These are phyloP conservation scores for Kluyveromyces sp. DNA, from an alignment of 1,139 yeast species.

Conservation along the genomic window DNA sequence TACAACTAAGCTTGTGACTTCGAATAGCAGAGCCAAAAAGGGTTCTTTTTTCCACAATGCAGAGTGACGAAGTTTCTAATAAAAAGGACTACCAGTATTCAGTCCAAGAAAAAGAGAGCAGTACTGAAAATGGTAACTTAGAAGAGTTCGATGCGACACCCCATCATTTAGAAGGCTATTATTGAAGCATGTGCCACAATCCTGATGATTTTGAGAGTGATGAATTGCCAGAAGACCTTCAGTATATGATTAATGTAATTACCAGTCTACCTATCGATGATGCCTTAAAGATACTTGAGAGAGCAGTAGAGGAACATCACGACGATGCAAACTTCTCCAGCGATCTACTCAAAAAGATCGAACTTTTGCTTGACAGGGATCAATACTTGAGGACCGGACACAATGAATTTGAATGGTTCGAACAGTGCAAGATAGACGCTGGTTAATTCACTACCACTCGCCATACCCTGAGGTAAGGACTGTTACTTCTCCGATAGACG, in stretches of 20 bases:
- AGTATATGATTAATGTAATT: not conserved
- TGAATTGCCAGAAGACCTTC: not conserved
- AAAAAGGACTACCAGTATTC: not conserved
- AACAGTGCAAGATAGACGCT: constrained; percentile 34
- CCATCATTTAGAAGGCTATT: not conserved
- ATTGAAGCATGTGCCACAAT: not conserved
- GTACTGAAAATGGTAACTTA: not conserved
- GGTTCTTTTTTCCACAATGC: not conserved
- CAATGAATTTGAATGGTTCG: constrained; percentile 23
- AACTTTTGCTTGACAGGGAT: constrained; percentile 20
- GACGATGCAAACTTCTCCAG: constrained; percentile 46
- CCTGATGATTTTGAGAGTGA: not conserved
- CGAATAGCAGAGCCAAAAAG: no score
- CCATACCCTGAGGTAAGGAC: constrained; percentile 63
- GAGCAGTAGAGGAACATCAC: constrained; percentile 36
- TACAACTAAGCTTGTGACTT: no score
- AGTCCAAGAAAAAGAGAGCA: not conserved
- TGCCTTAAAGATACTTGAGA: constrained; percentile 36
- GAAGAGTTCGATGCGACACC: not conserved
- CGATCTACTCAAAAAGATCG: constrained; percentile 30
- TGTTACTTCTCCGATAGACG: constrained; percentile 46
- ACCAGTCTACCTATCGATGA: constrained; percentile 32
- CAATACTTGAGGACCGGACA: constrained; percentile 10
- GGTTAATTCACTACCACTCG: constrained; percentile 44
- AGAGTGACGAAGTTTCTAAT: not conserved